Percentiles rank a stretch among this genome's conserved stretches.
Evolutionary conservation across 345 rosid genomes (phyloP).

Genomic region (Crucihimalaya himalaica): DNA sequence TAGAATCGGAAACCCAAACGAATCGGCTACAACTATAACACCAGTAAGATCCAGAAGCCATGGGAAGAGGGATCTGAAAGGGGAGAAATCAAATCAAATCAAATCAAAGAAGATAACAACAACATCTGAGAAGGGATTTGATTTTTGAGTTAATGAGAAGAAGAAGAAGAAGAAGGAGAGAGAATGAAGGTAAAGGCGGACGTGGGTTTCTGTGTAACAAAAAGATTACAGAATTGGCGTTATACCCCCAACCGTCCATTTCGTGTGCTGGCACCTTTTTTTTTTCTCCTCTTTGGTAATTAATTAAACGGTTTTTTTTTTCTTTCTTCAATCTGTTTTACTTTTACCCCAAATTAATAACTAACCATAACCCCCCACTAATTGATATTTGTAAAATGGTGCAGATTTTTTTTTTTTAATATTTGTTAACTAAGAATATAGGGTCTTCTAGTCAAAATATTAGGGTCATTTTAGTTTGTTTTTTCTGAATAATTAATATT

Average conservation of each 20-base stretch:
- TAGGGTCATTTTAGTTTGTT: too few relatives aligned
- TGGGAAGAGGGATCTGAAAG: conserved; percentile 27
- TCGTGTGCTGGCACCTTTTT: conserved; percentile 30
- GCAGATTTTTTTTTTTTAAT: too few relatives aligned
- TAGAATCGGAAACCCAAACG: conserved; percentile 50
- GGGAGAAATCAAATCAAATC: neutral
- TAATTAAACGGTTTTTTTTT: conserved; percentile 1
- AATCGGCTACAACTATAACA: conserved; percentile 82
- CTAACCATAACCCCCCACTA: neutral
- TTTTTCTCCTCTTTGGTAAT: neutral
- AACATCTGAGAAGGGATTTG: conserved; percentile 21
- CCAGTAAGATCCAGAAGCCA: conserved; percentile 82
- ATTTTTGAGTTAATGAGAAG: conserved; percentile 3
- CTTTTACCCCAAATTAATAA: neutral
- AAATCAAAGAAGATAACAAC: conserved; percentile 8
- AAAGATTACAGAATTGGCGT: conserved; percentile 30
- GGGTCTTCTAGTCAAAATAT: too few relatives aligned
- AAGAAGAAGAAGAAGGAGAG: conserved; percentile 13
- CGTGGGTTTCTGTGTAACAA: conserved; percentile 16
- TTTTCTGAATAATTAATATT: too few relatives aligned
- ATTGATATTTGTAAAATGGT: neutral
- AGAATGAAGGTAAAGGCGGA: neutral
- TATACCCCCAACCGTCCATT: conserved; percentile 29
- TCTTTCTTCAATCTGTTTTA: neutral
- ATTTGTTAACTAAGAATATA: too few relatives aligned